phyloP scores from a whole-genome alignment of 2,329 filamentous ascomycete species.

The Fusarium neocosmosporiellum region DNA sequence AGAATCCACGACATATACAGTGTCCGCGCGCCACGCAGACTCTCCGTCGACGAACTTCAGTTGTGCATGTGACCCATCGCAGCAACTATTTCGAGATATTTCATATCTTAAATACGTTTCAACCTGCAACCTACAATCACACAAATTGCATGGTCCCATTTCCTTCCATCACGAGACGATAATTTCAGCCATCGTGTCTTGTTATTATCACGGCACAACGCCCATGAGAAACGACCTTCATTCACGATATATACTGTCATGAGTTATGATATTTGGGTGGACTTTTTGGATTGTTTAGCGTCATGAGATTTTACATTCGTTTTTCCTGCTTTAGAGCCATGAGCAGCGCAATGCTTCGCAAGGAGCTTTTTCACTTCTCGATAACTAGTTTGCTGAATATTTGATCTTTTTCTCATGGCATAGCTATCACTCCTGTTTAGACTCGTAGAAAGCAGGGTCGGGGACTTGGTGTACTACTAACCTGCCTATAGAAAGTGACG shows the following conservation, averaged over 20 bases:
- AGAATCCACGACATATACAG: constrained; percentile 14
- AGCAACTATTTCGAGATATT: background rate
- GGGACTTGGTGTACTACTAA: too few species aligned
- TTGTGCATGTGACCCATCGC: background rate
- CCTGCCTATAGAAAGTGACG: background rate
- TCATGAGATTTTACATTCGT: background rate
- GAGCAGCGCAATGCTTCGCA: background rate
- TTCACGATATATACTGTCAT: background rate
- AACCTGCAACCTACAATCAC: background rate
- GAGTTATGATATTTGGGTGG: background rate
- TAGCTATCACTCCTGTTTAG: too few species aligned
- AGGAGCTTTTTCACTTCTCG: background rate
- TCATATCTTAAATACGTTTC: background rate
- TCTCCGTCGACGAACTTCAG: constrained; percentile 3
- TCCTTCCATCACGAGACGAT: background rate
- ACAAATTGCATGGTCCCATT: background rate
- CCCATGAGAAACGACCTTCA: background rate
- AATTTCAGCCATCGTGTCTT: background rate
- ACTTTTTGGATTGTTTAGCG: background rate
- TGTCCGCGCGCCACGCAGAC: constrained; percentile 2
- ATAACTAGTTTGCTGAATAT: background rate
- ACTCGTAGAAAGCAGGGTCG: too few species aligned
- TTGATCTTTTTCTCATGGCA: background rate
- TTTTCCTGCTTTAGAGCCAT: background rate
- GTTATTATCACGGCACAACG: background rate